Evolutionary conservation across 2,329 filamentous ascomycete genomes (phyloP).

Genomic region (Phialophora tarda): DNA sequence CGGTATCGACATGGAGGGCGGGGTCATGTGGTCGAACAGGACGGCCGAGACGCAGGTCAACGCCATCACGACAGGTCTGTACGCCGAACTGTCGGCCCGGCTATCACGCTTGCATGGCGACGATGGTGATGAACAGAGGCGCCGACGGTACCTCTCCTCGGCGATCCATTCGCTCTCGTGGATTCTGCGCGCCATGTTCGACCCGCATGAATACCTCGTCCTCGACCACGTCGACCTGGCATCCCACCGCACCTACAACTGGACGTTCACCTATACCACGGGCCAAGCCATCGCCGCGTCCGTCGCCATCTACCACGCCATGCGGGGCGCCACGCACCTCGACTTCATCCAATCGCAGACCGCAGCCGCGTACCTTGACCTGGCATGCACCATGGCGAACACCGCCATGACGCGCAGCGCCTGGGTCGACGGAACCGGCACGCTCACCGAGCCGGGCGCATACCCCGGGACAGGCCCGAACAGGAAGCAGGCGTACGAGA

Average conservation of each 20-base stretch:
- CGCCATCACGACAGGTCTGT: slow-evolving; percentile 32
- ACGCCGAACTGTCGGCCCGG: slow-evolving; percentile 32
- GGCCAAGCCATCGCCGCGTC: slow-evolving; percentile 34
- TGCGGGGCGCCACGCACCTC: slow-evolving; percentile 10
- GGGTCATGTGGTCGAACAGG: slow-evolving; percentile 33
- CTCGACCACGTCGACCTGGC: slow-evolving; percentile 30
- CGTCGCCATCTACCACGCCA: slow-evolving; percentile 27
- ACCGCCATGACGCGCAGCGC: slow-evolving; percentile 26
- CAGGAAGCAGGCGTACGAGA: slow-evolving; percentile 21
- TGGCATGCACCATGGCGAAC: slow-evolving; percentile 30
- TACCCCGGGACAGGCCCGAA: slow-evolving; percentile 25
- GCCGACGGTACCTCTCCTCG: slow-evolving; percentile 6
- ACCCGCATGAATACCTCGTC: slow-evolving; percentile 22
- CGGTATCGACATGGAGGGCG: slow-evolving; percentile 34
- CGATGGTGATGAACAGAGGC: not conserved
- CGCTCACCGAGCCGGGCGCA: slow-evolving; percentile 28
- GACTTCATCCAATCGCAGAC: slow-evolving; percentile 4
- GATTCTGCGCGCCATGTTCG: slow-evolving; percentile 28
- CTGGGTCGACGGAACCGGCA: slow-evolving; percentile 33
- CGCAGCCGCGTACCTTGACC: slow-evolving; percentile 22
- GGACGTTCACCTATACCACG: slow-evolving; percentile 36
- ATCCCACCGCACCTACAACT: slow-evolving; percentile 23
- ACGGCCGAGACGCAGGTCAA: slow-evolving; percentile 32
- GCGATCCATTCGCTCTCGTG: slow-evolving; percentile 27
- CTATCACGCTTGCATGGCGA: slow-evolving; percentile 14